Evolutionary conservation across 2,329 filamentous ascomycete species (phyloP), one percentile per base, ranked within the genome.

Genomic region (Aspergillus sclerotialis): DNA sequence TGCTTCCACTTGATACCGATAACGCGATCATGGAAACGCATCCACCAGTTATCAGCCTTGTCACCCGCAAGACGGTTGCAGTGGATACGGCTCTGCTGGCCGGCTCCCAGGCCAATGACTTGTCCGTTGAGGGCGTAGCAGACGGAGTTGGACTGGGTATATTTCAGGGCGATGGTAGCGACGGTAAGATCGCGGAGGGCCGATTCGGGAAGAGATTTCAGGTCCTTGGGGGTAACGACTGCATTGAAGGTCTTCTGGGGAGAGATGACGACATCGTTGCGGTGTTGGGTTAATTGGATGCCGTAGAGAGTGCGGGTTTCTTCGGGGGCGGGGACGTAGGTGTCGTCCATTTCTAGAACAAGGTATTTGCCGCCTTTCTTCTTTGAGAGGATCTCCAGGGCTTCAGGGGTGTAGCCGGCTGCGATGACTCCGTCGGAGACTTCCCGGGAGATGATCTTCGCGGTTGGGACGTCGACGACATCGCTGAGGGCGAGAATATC

Each of bases 31-130:
- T 95, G 85, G 79, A 96, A 96, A 55, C 92, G 84, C 74, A 98
- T 84, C 92, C 90, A 98, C 90, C 90, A 96, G 74, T 94, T 95
- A 67, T 98, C 92, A 31, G 89, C 87, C 75, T 98, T 98, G 72
- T 96, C 90, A 40, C 92, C 92, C 8, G 92, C 92, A 33, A 98
- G 78, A 47, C 92, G 83, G 27, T 92, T 98, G 78, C 92, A 98
- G 75, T 98, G 92, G 52, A 98, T 98, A 50, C 92, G 84, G 42
- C 86, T 94, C 69, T 98, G 92, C 67, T 98, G 92, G 40, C 92
- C 92, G 36, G 92, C 92, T 46, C 92, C 92, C 36, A 98, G 80
- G 46, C 92, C 92, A 50, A 98, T 76, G 52, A 96, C 76, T 67
- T 96, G 92, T 30, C 92, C 92, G 54, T 94, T 89, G 44, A 87